A percentile compares a stretch with the other conserved stretches of the same genome.
Evolutionary conservation across 495 filamentous ascomycete genomes (phyloP).

Genomic region (Tuber umbilicatum): DNA sequence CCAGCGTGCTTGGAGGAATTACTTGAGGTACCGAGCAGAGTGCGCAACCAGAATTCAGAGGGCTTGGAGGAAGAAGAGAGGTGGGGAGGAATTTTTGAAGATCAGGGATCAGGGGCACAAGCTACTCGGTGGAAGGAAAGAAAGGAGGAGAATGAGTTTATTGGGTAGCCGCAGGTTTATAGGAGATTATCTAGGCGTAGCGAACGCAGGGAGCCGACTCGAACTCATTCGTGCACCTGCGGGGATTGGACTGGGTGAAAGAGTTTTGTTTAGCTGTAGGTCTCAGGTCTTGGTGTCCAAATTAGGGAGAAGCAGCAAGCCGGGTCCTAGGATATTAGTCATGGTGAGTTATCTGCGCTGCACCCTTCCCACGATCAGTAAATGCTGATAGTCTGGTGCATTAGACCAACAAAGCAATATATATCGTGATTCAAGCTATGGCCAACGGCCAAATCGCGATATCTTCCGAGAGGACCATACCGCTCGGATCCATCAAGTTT

Average conservation of each 20-base stretch:
- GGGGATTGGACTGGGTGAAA: constrained; percentile 58
- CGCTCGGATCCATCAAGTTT: constrained; percentile 79
- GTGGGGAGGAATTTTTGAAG: constrained; percentile 78
- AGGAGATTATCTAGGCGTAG: constrained; percentile 89
- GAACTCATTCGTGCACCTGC: constrained; percentile 69
- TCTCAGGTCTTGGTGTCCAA: constrained; percentile 84
- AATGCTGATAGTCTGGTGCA: constrained; percentile 13
- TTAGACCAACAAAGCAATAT: constrained; percentile 72
- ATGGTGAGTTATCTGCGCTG: constrained; percentile 49
- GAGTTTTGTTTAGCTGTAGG: constrained; percentile 79
- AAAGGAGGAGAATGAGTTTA: constrained; percentile 81
- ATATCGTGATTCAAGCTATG: constrained; percentile 75
- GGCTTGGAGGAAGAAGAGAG: constrained; percentile 86
- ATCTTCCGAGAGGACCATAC: constrained; percentile 69
- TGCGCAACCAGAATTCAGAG: constrained; percentile 90
- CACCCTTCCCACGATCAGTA: neutral
- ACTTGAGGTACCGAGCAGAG: constrained; percentile 83
- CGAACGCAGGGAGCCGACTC: constrained; percentile 70
- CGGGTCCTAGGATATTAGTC: constrained; percentile 73
- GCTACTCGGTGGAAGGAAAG: constrained; percentile 75
- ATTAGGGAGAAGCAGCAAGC: constrained; percentile 91
- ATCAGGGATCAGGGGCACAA: constrained; percentile 84
- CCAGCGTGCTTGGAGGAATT: constrained; percentile 94
- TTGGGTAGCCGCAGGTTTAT: constrained; percentile 86
- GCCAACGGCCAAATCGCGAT: constrained; percentile 77